Conservation (phyloP, 139 green algal species). For the Edaphochlamys debaryana region DNA sequence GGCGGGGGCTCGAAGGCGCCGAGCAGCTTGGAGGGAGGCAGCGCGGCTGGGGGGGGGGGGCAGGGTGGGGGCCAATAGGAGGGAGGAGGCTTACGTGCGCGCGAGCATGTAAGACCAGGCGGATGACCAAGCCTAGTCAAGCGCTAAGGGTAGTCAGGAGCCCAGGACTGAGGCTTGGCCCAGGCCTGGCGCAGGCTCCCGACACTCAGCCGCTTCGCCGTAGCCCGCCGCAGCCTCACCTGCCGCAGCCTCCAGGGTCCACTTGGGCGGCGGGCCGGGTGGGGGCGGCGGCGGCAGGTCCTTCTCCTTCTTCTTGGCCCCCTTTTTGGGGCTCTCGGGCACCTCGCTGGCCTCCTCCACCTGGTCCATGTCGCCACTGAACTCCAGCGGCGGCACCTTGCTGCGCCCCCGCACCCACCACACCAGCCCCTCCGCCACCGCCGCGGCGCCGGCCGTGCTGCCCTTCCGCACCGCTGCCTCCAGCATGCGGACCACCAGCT, state of each 20-base stretch:
- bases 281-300: not conserved
- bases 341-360: not conserved
- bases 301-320: not conserved
- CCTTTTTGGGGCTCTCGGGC: not conserved
- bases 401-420: constrained; percentile 33
- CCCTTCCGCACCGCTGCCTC: constrained; percentile 53
- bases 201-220: too few species aligned
- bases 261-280: not conserved
- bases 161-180: too few species aligned
- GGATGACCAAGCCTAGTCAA: too few species aligned
- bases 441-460: constrained; percentile 17
- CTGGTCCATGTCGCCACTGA: not conserved
- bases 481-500: constrained; percentile 54
- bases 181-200: too few species aligned
- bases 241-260: constrained; percentile 31
- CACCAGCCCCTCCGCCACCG: constrained; percentile 42
- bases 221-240: not conserved
- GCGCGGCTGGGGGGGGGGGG: too few species aligned
- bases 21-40: too few species aligned
- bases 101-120: too few species aligned
- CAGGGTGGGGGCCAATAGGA: too few species aligned
- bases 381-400: constrained; percentile 18
- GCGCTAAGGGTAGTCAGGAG: too few species aligned
- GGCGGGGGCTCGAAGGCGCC: constrained; percentile 34
- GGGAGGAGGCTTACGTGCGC: too few species aligned